These are phyloP conservation scores for Thalassia testudinum DNA, from an alignment of 116 monocot species.

Conservation along the genomic window DNA sequence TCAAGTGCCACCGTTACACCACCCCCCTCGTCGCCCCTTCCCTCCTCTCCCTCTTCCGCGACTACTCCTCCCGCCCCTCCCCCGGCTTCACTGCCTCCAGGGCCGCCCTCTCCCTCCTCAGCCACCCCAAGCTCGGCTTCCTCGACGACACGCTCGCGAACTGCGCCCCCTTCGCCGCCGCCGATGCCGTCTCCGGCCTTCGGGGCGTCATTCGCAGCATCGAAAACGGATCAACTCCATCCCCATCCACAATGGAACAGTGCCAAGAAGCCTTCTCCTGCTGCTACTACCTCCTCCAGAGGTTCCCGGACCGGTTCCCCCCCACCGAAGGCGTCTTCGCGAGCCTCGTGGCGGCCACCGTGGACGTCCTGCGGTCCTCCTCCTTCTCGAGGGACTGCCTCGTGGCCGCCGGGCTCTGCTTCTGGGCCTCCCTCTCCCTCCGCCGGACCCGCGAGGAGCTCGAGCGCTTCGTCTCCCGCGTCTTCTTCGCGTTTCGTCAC, in stretches of 20 bases:
- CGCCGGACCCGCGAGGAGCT: slow-evolving; percentile 34
- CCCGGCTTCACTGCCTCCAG: slow-evolving; percentile 58
- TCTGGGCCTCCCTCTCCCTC: slow-evolving; percentile 77
- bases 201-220: slow-evolving; percentile 33
- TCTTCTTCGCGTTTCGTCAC: slow-evolving; percentile 29
- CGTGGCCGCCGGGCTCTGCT: slow-evolving; percentile 93
- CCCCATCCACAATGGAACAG: slow-evolving; percentile 86
- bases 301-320: slow-evolving; percentile 45
- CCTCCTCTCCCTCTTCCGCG: slow-evolving; percentile 38
- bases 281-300: slow-evolving; percentile 88
- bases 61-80: slow-evolving; percentile 21
- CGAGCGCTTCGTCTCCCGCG: slow-evolving; percentile 36
- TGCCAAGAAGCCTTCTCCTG: slow-evolving; percentile 99
- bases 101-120: slow-evolving; percentile 62
- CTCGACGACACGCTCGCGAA: slow-evolving; percentile 50
- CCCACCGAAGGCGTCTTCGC: slow-evolving; percentile 14
- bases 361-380: slow-evolving; percentile 54
- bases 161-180: slow-evolving; percentile 46
- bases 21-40: slow-evolving; percentile 32
- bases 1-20: slow-evolving; percentile 34
- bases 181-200: slow-evolving; percentile 51
- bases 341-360: slow-evolving; percentile 25
- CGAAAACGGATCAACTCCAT: slow-evolving; percentile 44
- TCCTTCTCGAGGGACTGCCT: slow-evolving; percentile 95
- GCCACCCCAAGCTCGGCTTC: slow-evolving; percentile 80